Base-by-base conservation (phyloP, 352 stramenopile genomes). In the Phytophthora europaea region DNA sequence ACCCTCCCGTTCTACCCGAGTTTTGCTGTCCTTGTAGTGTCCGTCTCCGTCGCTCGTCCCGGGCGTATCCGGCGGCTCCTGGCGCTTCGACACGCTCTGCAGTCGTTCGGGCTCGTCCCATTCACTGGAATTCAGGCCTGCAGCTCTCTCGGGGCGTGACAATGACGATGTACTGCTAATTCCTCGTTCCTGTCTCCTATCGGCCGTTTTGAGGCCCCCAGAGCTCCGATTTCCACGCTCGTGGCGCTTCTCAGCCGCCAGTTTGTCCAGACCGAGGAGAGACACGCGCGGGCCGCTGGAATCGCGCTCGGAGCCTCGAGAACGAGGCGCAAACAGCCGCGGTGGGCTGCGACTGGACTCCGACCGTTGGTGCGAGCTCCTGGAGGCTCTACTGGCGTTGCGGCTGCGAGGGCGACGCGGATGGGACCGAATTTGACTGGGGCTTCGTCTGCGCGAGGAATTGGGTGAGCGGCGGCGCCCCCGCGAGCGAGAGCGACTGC, bases 71-170 rank as follows among this genome's bases (percentile, higher is more conserved):
- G 52, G 57, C 18, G 61, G 33, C 13, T 67, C 18, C 36, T 6
- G 36, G n/a, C 13, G 13, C 13, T 13, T 73, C 18, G 65, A 61
- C 0, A 94, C 83, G 65, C 83, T 94, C 48, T 83, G 81, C 5
- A 96, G 75, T 16, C 71, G 82, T 61, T 96, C 90, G 2, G 88
- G 87, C 23, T 82, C 78, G 61, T 95, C 90, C 90, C 90, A 96
- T 40, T 96, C 90, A 69, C 80, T 92, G 47, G 72, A 52, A 52
- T 88, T 79, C 2, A 96, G 74, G 28, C 72, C 70, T 45, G 69
- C 43, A 12, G 74, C 59, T 9, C 72, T 62, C 50, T 91, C 71
- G 4, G 73, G 80, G 6, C 77, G 76, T 78, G 43, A 34, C 22
- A 59, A 73, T 68, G 28, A 56, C 67, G 33, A 80, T 1, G 4